Percentiles rank a stretch among this genome's conserved stretches.
These are phyloP conservation scores for Hyphodiscus sp. DNA, from an alignment of 2,329 filamentous ascomycete genomes.

Conservation along the genomic window DNA sequence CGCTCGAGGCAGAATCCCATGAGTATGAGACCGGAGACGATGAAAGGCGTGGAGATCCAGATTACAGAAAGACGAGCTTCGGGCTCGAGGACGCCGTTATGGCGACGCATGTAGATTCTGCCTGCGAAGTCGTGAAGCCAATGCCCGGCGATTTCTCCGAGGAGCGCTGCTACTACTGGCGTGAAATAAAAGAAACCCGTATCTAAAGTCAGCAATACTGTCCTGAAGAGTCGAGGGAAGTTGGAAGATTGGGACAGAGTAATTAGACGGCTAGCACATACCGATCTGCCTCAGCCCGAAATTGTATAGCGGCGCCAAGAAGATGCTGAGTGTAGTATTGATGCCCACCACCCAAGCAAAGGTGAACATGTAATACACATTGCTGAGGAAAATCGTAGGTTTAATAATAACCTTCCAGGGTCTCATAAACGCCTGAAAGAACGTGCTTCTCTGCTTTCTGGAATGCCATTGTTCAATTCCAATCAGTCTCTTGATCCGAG, in stretches of 20 bases:
- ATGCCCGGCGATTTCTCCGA: conserved; percentile 49
- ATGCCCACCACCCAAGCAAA: conserved; percentile 49
- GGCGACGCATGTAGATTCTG: conserved; percentile 36
- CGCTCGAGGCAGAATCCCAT: conserved; percentile 46
- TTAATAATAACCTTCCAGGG: conserved; percentile 35
- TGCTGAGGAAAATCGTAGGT: conserved; percentile 33
- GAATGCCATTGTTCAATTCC: conserved; percentile 27
- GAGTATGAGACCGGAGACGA: conserved; percentile 43
- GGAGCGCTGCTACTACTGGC: conserved; percentile 45
- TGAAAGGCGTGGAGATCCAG: conserved; percentile 41
- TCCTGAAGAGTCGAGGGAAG: neutral
- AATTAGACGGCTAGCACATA: too few relatives aligned
- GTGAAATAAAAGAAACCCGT: conserved; percentile 51
- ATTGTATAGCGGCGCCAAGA: conserved; percentile 43
- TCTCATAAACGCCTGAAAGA: conserved; percentile 35
- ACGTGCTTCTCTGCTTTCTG: conserved; percentile 32
- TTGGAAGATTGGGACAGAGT: neutral
- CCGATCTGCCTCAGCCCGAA: conserved; percentile 45
- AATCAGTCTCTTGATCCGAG: conserved; percentile 23
- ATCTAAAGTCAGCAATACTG: neutral
- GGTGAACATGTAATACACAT: conserved; percentile 34
- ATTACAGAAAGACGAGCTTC: conserved; percentile 46
- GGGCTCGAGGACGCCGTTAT: conserved; percentile 49
- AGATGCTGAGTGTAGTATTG: conserved; percentile 49
- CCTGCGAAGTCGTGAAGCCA: conserved; percentile 49